Base-by-base conservation (phyloP, 495 filamentous ascomycete genomes). In the Aspergillus wentii region DNA sequence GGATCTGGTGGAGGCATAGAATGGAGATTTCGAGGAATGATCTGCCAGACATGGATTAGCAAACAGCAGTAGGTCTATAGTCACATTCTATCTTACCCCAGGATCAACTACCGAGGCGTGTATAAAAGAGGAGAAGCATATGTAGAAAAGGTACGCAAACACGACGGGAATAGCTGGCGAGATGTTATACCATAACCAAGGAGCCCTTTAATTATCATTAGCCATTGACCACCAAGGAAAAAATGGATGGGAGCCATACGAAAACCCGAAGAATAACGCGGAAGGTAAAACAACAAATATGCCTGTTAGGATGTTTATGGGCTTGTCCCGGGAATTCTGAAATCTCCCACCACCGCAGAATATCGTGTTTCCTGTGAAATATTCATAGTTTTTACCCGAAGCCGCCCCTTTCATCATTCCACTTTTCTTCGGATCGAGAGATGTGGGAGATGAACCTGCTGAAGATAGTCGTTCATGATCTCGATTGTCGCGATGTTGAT, bases 51-150 rank as follows among this genome's bases (percentile, higher is more conserved):
- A 14, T 31, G 27, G 5, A 36, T 61, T 35, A 56, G 41, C 27
- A 43, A 44, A 33, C 29, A 16, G 17, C 20, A 64, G 51, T 35
- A 39, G 13, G 39, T 17, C 21, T 23, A n/a, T n/a, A n/a, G n/a
- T n/a, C n/a, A n/a, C n/a, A n/a, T 26, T 31, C 35, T 27, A 33
- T 30, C 83, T 72, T 78, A 94, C 88, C 26, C 92, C 92, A 17
- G 92, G 88, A 64, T 98, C 90, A 15, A 89, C 83, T 35, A 82
- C 74, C 0, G 94, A 94, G 2, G 88, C 94, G 56, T 95, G 94
- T 15, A 95, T 46, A 51, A 95, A 97, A 2, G 94, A 96, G 13
- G 89, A 94, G 27, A 95, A 75, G 61, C 85, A 92, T 16, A 98
- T 67, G 52, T 83, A 86, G 51, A 90, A 94, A 5, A 95, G 43